These are phyloP conservation scores for Phycomyces blakesleeanus DNA, from an alignment of 192 early-diverging fungal species.

Conservation along the genomic window DNA sequence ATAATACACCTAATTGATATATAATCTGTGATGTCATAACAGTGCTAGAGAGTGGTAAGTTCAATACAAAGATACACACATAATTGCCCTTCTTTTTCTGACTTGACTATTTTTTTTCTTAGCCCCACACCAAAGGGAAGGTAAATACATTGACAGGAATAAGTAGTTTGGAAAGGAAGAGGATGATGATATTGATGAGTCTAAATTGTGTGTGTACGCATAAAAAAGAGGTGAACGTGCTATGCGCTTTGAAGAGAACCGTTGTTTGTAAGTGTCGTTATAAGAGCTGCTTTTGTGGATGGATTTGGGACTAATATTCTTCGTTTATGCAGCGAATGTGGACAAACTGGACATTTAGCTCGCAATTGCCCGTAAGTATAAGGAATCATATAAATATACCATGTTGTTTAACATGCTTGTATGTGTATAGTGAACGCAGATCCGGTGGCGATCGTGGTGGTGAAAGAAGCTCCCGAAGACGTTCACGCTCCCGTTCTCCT, in stretches of 20 bases:
- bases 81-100: background rate
- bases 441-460: background rate
- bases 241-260: conserved; percentile 26
- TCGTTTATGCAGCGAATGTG: conserved; percentile 24
- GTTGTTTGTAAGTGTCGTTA: conserved; percentile 31
- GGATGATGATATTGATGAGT: background rate
- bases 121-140: conserved; percentile 21
- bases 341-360: conserved; percentile 28
- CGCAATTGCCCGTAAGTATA: conserved; percentile 34
- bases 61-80: background rate
- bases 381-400: no score
- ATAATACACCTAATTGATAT: no score
- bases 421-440: background rate
- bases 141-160: conserved; percentile 1
- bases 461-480: conserved; percentile 9
- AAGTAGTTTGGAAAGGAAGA: background rate
- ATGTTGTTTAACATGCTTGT: background rate
- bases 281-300: background rate
- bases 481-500: conserved; percentile 7
- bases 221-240: conserved; percentile 30
- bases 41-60: conserved; percentile 34
- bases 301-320: background rate
- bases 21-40: background rate
- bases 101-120: background rate
- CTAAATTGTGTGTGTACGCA: background rate